Evolutionary conservation across 345 rosid species (phyloP), one percentile per base, ranked within the genome.

Genomic region (Excoecaria agallocha): DNA sequence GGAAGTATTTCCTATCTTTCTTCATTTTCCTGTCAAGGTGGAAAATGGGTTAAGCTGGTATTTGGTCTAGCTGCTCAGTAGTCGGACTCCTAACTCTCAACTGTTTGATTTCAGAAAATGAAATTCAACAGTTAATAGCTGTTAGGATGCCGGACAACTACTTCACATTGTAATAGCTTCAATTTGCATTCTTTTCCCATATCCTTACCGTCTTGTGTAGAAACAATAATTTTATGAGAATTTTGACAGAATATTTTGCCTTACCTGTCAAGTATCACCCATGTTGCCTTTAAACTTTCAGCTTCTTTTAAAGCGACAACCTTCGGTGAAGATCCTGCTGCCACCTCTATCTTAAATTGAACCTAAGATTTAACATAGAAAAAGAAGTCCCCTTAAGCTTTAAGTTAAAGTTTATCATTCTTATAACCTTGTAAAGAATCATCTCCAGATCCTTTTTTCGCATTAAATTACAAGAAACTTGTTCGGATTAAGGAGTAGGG

Each of bases 241-340:
- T 16, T 38, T 38, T 62, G 38, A 24, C 37, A 4, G 54, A 19
- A 11, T 52, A 19, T 15, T 12, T 74, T 24, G 61, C 41, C 80
- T 68, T 45, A 82, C 87, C 87, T 82, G 82, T 85, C 87, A 39
- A 85, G 79, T 54, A 85, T 80, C 20, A 85, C 71, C 87, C 85
- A 85, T 50, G 88, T 85, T 78, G 88, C 74, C 67, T 61, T 71
- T 25, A 80, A 39, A 68, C 54, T 72, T 66, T 58, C 52, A 19
- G 82, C 87, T 10, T 63, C 71, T 71, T 76, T 69, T 50, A 80
- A 8, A 57, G 82, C 85, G 8, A 69, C 78, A 30, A 56, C 75
- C 65, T 83, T 81, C 17, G 79, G 77, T 3, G 84, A 78, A 45
- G 77, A 58, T 52, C 85, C 85, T 45, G 77, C 54, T 50, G 71